A percentile compares a stretch with the other conserved stretches of the same genome.
phyloP scores from a whole-genome alignment of 805 yeast genomes.

The Teunomyces cretensis region DNA sequence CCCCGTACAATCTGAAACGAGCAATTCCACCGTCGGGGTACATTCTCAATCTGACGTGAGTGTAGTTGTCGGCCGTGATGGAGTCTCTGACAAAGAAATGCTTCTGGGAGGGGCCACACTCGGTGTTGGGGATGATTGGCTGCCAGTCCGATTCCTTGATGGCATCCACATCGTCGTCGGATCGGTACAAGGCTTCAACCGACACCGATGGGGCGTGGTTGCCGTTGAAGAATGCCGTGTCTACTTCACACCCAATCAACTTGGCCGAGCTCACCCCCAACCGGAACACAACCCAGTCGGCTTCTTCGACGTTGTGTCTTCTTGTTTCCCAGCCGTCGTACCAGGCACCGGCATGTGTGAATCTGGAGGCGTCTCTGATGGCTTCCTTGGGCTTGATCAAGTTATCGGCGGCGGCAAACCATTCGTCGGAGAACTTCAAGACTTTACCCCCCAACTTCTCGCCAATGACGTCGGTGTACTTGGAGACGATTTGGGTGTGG shows the following conservation, averaged over 20 bases:
- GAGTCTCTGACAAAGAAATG: constrained; percentile 72
- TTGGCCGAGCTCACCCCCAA: constrained; percentile 83
- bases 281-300: constrained; percentile 84
- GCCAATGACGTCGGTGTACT: constrained; percentile 78
- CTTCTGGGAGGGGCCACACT: constrained; percentile 87
- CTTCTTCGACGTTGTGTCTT: constrained; percentile 80
- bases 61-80: constrained; percentile 62
- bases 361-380: constrained; percentile 75
- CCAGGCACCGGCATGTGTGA: constrained; percentile 90
- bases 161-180: constrained; percentile 33
- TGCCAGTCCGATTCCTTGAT: constrained; percentile 59
- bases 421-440: constrained; percentile 75
- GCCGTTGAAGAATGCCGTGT: constrained; percentile 92
- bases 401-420: constrained; percentile 93
- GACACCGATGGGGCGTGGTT: constrained; percentile 91
- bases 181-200: constrained; percentile 64
- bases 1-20: constrained; percentile 85
- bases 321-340: constrained; percentile 99
- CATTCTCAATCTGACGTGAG: constrained; percentile 84
- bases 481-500: constrained; percentile 45
- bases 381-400: constrained; percentile 80
- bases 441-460: constrained; percentile 80
- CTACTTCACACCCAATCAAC: constrained; percentile 81
- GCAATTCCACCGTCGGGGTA: constrained; percentile 99
- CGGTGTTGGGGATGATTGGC: constrained; percentile 61